Conservation (phyloP, 495 filamentous ascomycete species). For the Aspergillus ellipticus region DNA sequence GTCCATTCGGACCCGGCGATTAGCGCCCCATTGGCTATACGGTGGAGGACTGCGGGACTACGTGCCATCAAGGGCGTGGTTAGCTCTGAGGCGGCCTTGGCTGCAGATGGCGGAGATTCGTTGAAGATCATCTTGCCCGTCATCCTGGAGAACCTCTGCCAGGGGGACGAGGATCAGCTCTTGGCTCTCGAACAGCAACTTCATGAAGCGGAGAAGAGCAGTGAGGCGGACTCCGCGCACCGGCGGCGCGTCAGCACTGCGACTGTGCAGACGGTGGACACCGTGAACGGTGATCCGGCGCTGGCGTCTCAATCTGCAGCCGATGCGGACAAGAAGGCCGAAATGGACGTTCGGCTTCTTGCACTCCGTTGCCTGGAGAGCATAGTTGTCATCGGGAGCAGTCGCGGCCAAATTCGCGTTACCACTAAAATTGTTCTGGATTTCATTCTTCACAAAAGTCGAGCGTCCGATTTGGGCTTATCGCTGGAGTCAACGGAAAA, state of each 20-base stretch:
- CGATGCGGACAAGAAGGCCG: conserved; percentile 79
- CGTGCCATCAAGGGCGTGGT: conserved; percentile 75
- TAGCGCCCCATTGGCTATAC: conserved; percentile 70
- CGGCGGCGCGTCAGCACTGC: conserved; percentile 72
- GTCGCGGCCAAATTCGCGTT: conserved; percentile 68
- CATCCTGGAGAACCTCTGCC: conserved; percentile 80
- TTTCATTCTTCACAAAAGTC: conserved; percentile 62
- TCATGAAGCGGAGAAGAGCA: conserved; percentile 56
- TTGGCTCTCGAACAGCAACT: conserved; percentile 57
- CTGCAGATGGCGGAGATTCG: conserved; percentile 68
- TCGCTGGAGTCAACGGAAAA: conserved; percentile 32
- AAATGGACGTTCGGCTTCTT: conserved; percentile 78
- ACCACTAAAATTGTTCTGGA: conserved; percentile 66
- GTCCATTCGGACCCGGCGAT: conserved; percentile 36
- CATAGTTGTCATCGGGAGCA: conserved; percentile 69
- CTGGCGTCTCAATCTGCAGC: conserved; percentile 69
- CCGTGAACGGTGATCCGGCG: conserved; percentile 62
- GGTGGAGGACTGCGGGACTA: conserved; percentile 78
- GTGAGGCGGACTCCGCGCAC: conserved; percentile 52
- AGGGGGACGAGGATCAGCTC: conserved; percentile 66
- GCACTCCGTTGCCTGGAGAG: conserved; percentile 78
- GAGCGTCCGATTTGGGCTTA: conserved; percentile 1
- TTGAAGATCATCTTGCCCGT: conserved; percentile 73
- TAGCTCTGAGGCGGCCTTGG: conserved; percentile 66
- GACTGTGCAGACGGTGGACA: conserved; percentile 70